Conservation (phyloP, 225 moss, liverwort and hornwort genomes). For the Neckera pumila region DNA sequence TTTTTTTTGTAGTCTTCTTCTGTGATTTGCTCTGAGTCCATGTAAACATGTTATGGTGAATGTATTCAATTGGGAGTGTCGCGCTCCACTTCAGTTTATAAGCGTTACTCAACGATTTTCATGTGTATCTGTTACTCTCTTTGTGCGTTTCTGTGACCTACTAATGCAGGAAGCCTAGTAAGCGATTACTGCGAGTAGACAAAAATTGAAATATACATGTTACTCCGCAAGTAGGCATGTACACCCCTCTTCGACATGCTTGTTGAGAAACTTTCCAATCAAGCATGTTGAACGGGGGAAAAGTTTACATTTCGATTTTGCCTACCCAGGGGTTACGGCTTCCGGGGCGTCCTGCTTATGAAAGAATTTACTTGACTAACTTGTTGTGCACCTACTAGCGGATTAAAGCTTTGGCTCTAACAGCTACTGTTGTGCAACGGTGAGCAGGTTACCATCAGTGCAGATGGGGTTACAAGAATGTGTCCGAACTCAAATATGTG, state of each 20-base stretch:
- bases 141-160: not conserved
- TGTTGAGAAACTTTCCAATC: not conserved
- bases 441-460: slow-evolving; percentile 84
- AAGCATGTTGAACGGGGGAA: not conserved
- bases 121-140: not conserved
- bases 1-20: not conserved
- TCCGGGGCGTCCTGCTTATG: not conserved
- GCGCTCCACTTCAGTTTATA: not conserved
- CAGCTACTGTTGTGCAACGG: not conserved
- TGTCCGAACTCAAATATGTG: slow-evolving; percentile 15
- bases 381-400: not conserved
- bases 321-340: not conserved
- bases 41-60: too few relatives aligned
- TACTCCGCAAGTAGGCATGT: not conserved
- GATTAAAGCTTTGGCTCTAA: not conserved
- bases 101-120: not conserved
- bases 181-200: not conserved
- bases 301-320: not conserved
- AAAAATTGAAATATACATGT: not conserved
- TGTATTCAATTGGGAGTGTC: not conserved
- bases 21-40: not conserved
- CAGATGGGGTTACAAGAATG: slow-evolving; percentile 71
- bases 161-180: not conserved
- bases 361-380: not conserved
- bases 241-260: not conserved